Percentiles rank a stretch among this genome's conserved stretches.
These are phyloP conservation scores for Fusarium albidum DNA, from an alignment of 2,329 filamentous ascomycete species.

Conservation along the genomic window DNA sequence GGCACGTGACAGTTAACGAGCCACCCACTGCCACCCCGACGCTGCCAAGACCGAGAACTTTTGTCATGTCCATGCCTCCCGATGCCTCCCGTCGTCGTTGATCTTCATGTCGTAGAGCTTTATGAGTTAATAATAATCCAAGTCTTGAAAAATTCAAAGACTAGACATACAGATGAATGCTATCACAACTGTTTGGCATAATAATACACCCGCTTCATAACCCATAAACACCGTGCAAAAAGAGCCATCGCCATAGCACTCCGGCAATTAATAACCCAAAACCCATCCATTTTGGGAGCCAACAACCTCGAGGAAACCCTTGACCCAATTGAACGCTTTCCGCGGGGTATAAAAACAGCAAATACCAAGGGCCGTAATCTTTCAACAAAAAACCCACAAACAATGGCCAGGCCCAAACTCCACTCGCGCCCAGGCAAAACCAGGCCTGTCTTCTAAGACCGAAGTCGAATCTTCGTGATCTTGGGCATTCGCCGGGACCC, in stretches of 20 bases:
- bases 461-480: slow-evolving; percentile 10
- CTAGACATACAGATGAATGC: slow-evolving; percentile 4
- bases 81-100: too few relatives aligned
- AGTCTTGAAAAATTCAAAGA: background rate
- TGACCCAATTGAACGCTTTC: slow-evolving; percentile 38
- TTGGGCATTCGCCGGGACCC: slow-evolving; percentile 6
- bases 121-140: too few relatives aligned
- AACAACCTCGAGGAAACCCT: slow-evolving; percentile 26
- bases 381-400: slow-evolving; percentile 20
- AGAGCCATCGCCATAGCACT: slow-evolving; percentile 4
- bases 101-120: background rate
- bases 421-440: slow-evolving; percentile 10
- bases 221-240: slow-evolving; percentile 33
- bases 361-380: slow-evolving; percentile 33
- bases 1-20: slow-evolving; percentile 42
- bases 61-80: background rate
- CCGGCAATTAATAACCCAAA: slow-evolving; percentile 25
- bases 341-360: slow-evolving; percentile 43
- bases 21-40: background rate
- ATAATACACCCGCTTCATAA: slow-evolving; percentile 20
- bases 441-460: slow-evolving; percentile 13
- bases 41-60: background rate
- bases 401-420: slow-evolving; percentile 31
- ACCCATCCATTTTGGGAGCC: slow-evolving; percentile 8
- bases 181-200: slow-evolving; percentile 8